phyloP scores from a whole-genome alignment of 2,329 filamentous ascomycete genomes.

The Colletotrichum falcatum region DNA sequence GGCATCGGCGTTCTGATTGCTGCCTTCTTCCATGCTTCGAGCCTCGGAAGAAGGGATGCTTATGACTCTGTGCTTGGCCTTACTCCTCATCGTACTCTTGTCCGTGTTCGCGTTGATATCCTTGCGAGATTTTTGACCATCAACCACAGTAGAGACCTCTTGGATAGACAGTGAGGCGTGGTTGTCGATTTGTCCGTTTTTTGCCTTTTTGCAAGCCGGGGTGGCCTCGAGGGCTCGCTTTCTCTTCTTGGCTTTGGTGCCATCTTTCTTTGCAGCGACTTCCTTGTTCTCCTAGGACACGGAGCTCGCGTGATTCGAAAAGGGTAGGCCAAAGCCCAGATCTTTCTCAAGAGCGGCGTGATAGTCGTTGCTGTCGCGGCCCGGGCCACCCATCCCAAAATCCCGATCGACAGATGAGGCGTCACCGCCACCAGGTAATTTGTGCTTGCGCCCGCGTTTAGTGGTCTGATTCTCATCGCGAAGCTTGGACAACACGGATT shows the following conservation, averaged over 20 bases:
- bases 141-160: background rate
- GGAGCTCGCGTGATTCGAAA: constrained; percentile 2
- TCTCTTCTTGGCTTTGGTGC: constrained; percentile 10
- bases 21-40: too few relatives aligned
- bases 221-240: constrained; percentile 5
- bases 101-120: background rate
- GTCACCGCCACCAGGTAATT: background rate
- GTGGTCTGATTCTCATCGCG: background rate
- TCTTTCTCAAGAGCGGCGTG: constrained; percentile 20
- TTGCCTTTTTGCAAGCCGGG: constrained; percentile 10
- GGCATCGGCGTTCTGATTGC: background rate
- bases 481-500: constrained; percentile 14
- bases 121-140: background rate
- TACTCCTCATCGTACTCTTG: background rate
- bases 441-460: background rate
- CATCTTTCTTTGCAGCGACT: background rate
- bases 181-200: background rate
- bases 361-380: background rate
- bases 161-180: background rate
- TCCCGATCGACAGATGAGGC: background rate
- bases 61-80: constrained; percentile 7
- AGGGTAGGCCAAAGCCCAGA: constrained; percentile 5
- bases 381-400: background rate
- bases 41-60: background rate
- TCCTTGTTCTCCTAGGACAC: constrained; percentile 14